Conservation (phyloP, 148 eudicot species). For the Camellia granthamiana region DNA sequence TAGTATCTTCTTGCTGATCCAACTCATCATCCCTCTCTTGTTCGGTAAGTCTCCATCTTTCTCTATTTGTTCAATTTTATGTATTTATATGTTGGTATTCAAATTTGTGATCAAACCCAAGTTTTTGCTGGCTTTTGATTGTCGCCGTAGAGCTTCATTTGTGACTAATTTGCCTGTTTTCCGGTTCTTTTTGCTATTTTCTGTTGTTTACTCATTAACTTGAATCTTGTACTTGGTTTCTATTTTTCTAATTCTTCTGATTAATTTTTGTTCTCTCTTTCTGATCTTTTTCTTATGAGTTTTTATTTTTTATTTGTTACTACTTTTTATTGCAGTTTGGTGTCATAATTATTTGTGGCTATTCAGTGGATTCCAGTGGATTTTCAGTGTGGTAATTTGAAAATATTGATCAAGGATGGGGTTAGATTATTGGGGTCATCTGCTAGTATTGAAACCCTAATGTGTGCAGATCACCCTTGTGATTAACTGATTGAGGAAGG, state of each 20-base stretch:
- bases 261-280: background rate
- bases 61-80: background rate
- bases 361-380: background rate
- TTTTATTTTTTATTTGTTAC: constrained; percentile 13
- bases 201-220: background rate
- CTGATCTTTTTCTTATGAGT: constrained; percentile 4
- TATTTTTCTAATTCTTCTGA: background rate
- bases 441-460: constrained; percentile 9
- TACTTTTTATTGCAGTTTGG: constrained; percentile 25
- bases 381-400: background rate
- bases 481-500: constrained; percentile 19
- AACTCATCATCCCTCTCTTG: constrained; percentile 12
- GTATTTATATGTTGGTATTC: background rate
- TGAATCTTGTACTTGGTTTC: background rate
- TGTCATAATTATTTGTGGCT: background rate
- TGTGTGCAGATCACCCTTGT: constrained; percentile 12
- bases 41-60: constrained; percentile 22
- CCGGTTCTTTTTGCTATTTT: background rate
- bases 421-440: constrained; percentile 18
- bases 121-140: background rate
- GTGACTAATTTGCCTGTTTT: background rate
- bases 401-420: background rate
- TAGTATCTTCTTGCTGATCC: constrained; percentile 35
- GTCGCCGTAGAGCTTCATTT: background rate
- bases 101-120: constrained; percentile 13